Conservation (phyloP, 495 filamentous ascomycete species). For the Symbiotaphrina buchneri region DNA sequence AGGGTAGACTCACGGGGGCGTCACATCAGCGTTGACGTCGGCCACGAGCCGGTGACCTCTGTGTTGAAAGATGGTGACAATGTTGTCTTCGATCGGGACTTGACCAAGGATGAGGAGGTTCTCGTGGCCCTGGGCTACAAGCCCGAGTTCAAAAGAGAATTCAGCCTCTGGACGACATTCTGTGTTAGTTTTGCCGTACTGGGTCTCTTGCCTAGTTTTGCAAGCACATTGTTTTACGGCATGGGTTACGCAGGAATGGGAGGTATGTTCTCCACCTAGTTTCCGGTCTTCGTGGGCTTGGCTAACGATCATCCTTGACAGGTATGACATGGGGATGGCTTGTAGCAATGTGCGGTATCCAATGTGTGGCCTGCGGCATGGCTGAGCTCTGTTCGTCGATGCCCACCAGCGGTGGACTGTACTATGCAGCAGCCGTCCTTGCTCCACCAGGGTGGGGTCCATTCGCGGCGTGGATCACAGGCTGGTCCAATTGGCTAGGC, state of each 20-base stretch:
- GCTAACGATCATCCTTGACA: slow-evolving; percentile 1
- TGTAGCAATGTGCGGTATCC: slow-evolving; percentile 50
- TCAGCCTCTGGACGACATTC: slow-evolving; percentile 66
- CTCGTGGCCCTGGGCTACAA: slow-evolving; percentile 54
- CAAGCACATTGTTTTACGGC: slow-evolving; percentile 53
- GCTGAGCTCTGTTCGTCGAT: slow-evolving; percentile 44
- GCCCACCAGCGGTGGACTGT: slow-evolving; percentile 56
- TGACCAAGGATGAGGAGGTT: slow-evolving; percentile 38
- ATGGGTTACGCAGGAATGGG: slow-evolving; percentile 66
- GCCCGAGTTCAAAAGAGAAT: slow-evolving; percentile 64
- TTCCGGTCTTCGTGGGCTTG: neutral
- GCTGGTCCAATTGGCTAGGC: slow-evolving; percentile 45
- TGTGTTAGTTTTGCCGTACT: slow-evolving; percentile 59
- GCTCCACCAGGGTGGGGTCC: slow-evolving; percentile 56
- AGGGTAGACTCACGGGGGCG: too few species aligned
- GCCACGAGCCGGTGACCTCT: slow-evolving; percentile 40
- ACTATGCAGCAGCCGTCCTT: slow-evolving; percentile 61
- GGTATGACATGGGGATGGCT: slow-evolving; percentile 79
- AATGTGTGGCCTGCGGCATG: slow-evolving; percentile 47
- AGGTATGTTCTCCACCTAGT: slow-evolving; percentile 8
- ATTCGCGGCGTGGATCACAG: slow-evolving; percentile 35
- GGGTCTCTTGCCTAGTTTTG: slow-evolving; percentile 52
- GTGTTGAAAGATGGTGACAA: slow-evolving; percentile 41
- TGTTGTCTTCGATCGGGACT: slow-evolving; percentile 27
- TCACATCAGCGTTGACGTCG: slow-evolving; percentile 10